Base-by-base conservation (phyloP, 1,284 basidiomycete species). In the Heterobasidion parviporum region DNA sequence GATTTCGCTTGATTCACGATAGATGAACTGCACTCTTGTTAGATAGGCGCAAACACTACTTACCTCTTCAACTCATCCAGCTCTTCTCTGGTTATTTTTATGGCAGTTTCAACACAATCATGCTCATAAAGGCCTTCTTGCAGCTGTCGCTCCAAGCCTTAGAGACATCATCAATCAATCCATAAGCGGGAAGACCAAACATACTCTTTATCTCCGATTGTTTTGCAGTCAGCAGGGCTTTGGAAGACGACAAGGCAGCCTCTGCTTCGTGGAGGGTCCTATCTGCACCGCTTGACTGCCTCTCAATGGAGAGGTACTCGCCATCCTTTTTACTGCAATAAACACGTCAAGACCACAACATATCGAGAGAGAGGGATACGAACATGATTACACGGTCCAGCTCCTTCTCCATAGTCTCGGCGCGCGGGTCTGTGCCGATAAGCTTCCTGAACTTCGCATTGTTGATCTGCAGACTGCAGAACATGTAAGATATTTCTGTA, bases 381-480 rank as follows among this genome's bases (percentile, higher is more conserved):
- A 60, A 92, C 91, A 74, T 66, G 12, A 77, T 68, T 8, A 83
- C 69, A 16, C 77, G 72, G 10, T 85, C 83, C 2, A 91, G 74
- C 47, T 89, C 86, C 35, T 73, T 74, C 63, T 94, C 92, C 73
- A 94, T 87, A 0, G 77, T 81, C 12, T 85, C 82, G 0, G 76
- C 72, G 6, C 78, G 72, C 2, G 83, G 72, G 52, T 89, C 81
- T 20, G 71, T 70, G 8, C 82, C 83, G 14, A 86, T 74, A 1
- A 90, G 68, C 59, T 85, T 83, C 36, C 78, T 78, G 65, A 87
- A 89, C 61, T 82, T 85, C 12, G 72, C 66, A 48, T 80, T 80
- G 57, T 83, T 80, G 52, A 78, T 68, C 35, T 83, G 78, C 14
- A 92, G 68, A 38, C 92, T 92, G 60, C 18, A 26, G 56, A 54